phyloP scores from a whole-genome alignment of 73 alveolate genomes.

The Paramecium biaurelia region DNA sequence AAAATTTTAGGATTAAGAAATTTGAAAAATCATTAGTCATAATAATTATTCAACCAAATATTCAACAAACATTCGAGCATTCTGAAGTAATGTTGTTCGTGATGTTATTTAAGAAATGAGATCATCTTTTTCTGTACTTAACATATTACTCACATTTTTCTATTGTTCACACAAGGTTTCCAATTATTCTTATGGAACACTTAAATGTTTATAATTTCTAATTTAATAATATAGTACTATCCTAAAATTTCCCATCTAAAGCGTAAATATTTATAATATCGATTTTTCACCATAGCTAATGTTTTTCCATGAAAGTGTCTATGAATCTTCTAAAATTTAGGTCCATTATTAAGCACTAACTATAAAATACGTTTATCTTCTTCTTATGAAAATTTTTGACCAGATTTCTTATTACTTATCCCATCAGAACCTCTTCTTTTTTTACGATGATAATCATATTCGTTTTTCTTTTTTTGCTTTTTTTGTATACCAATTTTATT shows the following conservation, averaged over 20 bases:
- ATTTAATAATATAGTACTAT: neutral
- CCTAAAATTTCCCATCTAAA: conserved; percentile 37
- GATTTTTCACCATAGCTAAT: conserved; percentile 43
- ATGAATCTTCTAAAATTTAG: conserved; percentile 40
- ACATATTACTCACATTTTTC: neutral
- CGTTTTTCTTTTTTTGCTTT: neutral
- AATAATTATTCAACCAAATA: conserved; percentile 24
- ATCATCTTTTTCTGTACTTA: neutral
- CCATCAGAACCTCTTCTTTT: neutral
- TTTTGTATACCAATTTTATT: neutral
- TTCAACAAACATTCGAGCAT: conserved; percentile 35
- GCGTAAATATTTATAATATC: conserved; percentile 6
- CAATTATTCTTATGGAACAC: neutral
- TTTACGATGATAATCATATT: neutral
- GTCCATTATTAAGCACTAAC: neutral
- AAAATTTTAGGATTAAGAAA: neutral
- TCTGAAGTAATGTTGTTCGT: neutral
- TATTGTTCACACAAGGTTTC: conserved; percentile 34
- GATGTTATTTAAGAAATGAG: neutral
- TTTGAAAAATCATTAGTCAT: neutral
- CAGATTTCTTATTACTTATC: neutral
- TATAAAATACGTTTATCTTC: conserved; percentile 16
- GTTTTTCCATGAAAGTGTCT: conserved; percentile 33
- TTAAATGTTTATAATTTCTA: conserved; percentile 42
- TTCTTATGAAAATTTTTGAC: neutral